Evolutionary conservation across 352 stramenopile genomes (phyloP), one percentile per base, ranked within the genome.

Genomic region (Pythium guiyangense): DNA sequence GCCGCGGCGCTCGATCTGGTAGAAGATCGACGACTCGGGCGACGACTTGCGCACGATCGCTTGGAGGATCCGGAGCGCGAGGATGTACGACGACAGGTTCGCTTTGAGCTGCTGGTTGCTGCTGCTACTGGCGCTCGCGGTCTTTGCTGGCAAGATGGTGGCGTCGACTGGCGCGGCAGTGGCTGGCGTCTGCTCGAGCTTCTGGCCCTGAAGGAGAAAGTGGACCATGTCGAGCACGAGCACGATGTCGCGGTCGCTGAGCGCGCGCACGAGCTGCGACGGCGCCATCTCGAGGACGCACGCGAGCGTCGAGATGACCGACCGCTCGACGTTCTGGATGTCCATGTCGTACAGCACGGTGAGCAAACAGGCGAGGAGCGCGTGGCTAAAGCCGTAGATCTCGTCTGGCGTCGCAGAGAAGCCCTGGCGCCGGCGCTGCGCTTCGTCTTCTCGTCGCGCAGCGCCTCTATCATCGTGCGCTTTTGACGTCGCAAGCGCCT

Each of bases 1-100:
- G 0, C 83, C 84, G 54, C 84, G 74, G 18, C 84, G 74, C 60
- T 92, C 78, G n/a, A 94, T 87, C 61, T 94, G 78, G 53, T 85
- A 79, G 35, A 88, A 90, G 9, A 93, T 79, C 18, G 71, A 76
- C 3, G 77, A 86, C n/a, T 79, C 62, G 2, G 67, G 59, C 1
- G 64, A n/a, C 4, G 74, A 88, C 48, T 92, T 92, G 22, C 78
- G 69, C 5, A 87, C 63, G 35, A 92, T 59, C 4, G 79, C 82
- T 54, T 90, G 74, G 26, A 94, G 71, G 1, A 92, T 85, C 17
- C 84, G 80, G 20, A 90, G 59, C 8, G 82, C 77, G 29, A 94
- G 70, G 44, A 94, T 87, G 54, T 76, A 88, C 15, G 76, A 74
- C 17, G 69, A 69, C 49, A 88, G 63, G 40, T 83, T 77, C 3